These are phyloP conservation scores for Aureobasidium lini DNA, from an alignment of 2,329 filamentous ascomycete genomes.

Conservation along the genomic window DNA sequence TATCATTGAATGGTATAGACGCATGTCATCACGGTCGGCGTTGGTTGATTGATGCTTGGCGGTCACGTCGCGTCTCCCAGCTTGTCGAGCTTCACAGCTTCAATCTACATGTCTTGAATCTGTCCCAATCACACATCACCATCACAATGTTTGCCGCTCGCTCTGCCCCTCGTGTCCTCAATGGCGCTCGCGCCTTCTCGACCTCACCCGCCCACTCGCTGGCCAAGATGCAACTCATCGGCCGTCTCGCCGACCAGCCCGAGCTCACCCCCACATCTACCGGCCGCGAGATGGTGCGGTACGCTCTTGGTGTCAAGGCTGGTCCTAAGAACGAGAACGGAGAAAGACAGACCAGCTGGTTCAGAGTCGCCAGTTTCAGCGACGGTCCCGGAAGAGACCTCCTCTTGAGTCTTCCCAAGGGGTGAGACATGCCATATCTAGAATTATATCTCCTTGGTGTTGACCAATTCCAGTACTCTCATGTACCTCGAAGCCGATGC, in stretches of 20 bases:
- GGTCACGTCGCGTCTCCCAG: not conserved
- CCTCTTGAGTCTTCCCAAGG: slow-evolving; percentile 69
- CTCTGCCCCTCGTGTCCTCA: slow-evolving; percentile 36
- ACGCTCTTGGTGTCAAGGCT: slow-evolving; percentile 62
- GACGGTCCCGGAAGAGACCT: slow-evolving; percentile 64
- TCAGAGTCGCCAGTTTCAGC: slow-evolving; percentile 66
- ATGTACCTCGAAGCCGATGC: slow-evolving; percentile 82
- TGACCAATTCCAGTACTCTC: slow-evolving; percentile 50
- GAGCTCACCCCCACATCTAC: slow-evolving; percentile 64
- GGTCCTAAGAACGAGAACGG: slow-evolving; percentile 58
- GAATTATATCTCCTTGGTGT: not conserved
- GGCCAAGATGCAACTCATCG: slow-evolving; percentile 79
- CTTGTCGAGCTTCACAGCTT: not conserved
- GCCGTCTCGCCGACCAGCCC: slow-evolving; percentile 72
- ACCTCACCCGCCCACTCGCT: slow-evolving; percentile 55
- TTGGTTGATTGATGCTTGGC: slow-evolving; percentile 11
- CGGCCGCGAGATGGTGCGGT: slow-evolving; percentile 68
- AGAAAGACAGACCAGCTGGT: slow-evolving; percentile 76
- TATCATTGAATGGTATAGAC: not conserved
- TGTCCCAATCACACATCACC: not conserved
- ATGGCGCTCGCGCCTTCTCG: slow-evolving; percentile 64
- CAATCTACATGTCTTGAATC: not conserved
- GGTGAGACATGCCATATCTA: slow-evolving; percentile 48
- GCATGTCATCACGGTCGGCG: slow-evolving; percentile 1
- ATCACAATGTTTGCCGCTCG: slow-evolving; percentile 40